A percentile compares a stretch with the other conserved stretches of the same genome.
Evolutionary conservation across 495 filamentous ascomycete genomes (phyloP).

Genomic region (Hypoxylon crocopeplum): DNA sequence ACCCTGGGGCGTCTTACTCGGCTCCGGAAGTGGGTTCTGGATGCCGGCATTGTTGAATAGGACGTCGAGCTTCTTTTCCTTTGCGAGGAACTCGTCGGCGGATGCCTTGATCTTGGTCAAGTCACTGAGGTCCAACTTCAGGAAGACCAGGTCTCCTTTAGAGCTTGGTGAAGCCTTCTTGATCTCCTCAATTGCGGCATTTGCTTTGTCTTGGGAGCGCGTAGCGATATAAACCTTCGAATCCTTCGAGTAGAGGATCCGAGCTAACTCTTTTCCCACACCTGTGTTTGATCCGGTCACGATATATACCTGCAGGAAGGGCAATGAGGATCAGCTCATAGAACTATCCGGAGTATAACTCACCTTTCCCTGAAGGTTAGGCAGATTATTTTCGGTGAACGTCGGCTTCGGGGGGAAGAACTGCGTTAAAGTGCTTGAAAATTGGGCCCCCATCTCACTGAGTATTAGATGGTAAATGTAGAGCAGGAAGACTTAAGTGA

Average conservation of each 20-base stretch:
- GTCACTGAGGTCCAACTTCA: conserved; percentile 46
- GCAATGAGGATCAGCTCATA: too few species aligned
- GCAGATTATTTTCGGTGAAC: conserved; percentile 37
- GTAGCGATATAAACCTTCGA: conserved; percentile 61
- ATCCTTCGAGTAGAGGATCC: conserved; percentile 52
- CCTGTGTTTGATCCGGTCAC: conserved; percentile 59
- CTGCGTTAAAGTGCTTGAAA: conserved; percentile 31
- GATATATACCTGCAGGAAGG: conserved; percentile 50
- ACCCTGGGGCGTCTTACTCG: conserved; percentile 38
- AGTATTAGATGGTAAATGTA: neutral
- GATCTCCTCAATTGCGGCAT: conserved; percentile 37
- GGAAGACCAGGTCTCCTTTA: conserved; percentile 39
- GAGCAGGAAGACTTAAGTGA: neutral
- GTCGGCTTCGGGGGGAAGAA: conserved; percentile 36
- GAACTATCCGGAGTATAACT: neutral
- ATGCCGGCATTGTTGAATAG: conserved; percentile 54
- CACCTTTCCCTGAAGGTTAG: conserved; percentile 38
- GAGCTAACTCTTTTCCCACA: conserved; percentile 54
- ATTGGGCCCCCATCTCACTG: conserved; percentile 18
- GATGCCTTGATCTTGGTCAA: conserved; percentile 42
- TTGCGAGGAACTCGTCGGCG: conserved; percentile 38
- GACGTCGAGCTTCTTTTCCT: conserved; percentile 44
- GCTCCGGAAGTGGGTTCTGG: conserved; percentile 7
- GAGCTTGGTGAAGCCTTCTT: conserved; percentile 25
- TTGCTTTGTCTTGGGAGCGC: conserved; percentile 46